phyloP scores from a whole-genome alignment of 1,284 basidiomycete genomes.

The Microbotryomycetes sp. region DNA sequence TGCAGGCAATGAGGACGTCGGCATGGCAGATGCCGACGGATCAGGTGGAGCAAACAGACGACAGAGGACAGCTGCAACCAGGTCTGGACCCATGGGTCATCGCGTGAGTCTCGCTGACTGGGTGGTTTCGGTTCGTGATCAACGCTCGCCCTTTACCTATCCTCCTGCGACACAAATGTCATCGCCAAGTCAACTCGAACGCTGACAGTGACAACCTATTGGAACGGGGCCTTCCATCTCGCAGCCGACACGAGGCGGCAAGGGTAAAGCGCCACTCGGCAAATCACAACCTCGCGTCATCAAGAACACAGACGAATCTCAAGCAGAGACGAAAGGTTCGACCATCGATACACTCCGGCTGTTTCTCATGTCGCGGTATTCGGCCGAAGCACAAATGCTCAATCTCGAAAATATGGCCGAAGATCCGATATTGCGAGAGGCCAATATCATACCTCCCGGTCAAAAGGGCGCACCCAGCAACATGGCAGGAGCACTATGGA shows the following conservation, averaged over 20 bases:
- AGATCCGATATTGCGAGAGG: conserved; percentile 61
- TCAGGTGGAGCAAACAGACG: conserved; percentile 3
- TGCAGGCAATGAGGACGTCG: conserved; percentile 22
- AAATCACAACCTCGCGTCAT: not conserved
- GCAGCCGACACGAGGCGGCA: conserved; percentile 7
- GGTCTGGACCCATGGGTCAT: conserved; percentile 26
- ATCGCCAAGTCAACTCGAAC: not conserved
- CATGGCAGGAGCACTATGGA: conserved; percentile 74
- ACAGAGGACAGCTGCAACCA: conserved; percentile 7
- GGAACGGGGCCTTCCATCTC: not conserved
- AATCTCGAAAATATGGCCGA: conserved; percentile 52
- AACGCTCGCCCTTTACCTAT: not conserved
- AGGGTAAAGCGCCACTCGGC: not conserved
- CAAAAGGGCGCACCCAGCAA: conserved; percentile 51
- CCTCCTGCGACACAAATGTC: not conserved
- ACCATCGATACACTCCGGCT: conserved; percentile 27
- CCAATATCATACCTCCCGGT: conserved; percentile 61
- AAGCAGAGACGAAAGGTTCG: conserved; percentile 1
- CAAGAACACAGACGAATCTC: not conserved
- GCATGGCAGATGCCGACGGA: conserved; percentile 19
- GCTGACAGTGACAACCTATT: not conserved
- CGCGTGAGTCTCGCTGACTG: conserved; percentile 9
- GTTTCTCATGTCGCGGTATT: conserved; percentile 29
- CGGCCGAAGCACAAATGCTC: conserved; percentile 16
- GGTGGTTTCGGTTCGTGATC: not conserved